phyloP scores from a whole-genome alignment of 78 protist genomes.

The Monocercomonoides exilis region DNA sequence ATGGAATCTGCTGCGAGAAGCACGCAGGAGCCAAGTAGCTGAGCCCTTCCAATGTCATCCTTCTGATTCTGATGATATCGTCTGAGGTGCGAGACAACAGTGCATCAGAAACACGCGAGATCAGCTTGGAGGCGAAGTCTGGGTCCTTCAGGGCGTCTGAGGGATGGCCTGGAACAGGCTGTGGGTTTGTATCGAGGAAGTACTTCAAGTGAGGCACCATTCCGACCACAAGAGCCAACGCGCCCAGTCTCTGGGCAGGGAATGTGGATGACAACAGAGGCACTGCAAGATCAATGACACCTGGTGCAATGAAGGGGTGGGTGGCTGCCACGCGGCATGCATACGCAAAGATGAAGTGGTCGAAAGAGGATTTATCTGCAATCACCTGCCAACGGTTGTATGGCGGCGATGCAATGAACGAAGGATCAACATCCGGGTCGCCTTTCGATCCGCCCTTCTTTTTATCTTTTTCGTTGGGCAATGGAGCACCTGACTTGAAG shows the following conservation, averaged over 20 bases:
- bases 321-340: background rate
- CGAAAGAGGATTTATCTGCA: background rate
- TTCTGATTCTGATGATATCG: background rate
- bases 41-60: background rate
- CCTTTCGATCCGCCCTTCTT: background rate
- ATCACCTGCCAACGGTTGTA: background rate
- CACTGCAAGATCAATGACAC: background rate
- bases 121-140: too few species aligned
- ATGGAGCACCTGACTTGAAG: background rate
- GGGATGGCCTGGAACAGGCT: too few species aligned
- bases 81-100: background rate
- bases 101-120: background rate
- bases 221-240: background rate
- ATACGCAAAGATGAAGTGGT: background rate
- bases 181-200: too few species aligned
- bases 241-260: background rate
- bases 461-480: background rate
- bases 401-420: background rate
- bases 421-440: background rate
- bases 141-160: too few species aligned
- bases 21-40: background rate
- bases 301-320: background rate
- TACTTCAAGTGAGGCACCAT: background rate
- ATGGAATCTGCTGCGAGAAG: too few species aligned
- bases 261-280: background rate